Evolutionary conservation across 345 rosid species (phyloP).

Genomic region (Populus tremula): DNA sequence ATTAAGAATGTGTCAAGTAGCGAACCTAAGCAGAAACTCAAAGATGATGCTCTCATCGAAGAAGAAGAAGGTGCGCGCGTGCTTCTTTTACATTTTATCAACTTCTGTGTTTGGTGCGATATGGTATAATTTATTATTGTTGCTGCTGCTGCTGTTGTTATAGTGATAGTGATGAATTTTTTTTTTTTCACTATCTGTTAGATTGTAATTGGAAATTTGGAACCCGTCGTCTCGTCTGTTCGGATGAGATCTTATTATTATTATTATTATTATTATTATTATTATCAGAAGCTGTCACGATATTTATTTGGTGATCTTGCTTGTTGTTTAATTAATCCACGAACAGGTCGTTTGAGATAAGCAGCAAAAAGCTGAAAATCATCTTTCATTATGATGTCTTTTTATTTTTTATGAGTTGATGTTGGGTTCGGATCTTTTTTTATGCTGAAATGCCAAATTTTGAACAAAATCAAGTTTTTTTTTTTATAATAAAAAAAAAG

Average conservation of each 20-base stretch:
- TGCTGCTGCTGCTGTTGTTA: too few relatives aligned
- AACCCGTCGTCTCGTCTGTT: neutral
- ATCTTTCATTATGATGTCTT: neutral
- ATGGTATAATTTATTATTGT: neutral
- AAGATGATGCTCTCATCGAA: neutral
- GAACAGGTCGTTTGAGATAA: neutral
- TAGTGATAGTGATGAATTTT: too few relatives aligned
- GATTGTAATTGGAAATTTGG: neutral
- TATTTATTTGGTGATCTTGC: neutral
- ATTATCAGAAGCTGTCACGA: neutral
- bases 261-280: too few relatives aligned
- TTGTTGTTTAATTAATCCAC: neutral
- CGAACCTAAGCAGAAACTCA: slow-evolving; percentile 13
- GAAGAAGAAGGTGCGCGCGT: neutral
- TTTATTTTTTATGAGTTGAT: neutral
- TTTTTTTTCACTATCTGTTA: too few relatives aligned
- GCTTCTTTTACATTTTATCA: neutral
- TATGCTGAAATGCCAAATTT: neutral
- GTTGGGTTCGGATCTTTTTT: neutral
- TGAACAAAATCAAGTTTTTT: too few relatives aligned
- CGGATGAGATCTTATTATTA: neutral
- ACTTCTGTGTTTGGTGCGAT: neutral
- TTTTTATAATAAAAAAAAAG: too few relatives aligned
- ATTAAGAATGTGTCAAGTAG: slow-evolving; percentile 22
- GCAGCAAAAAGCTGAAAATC: neutral